Percentiles rank a stretch among this genome's conserved stretches.
Evolutionary conservation across 106 monocot genomes (phyloP).

Genomic region (Dendrobium nobile): DNA sequence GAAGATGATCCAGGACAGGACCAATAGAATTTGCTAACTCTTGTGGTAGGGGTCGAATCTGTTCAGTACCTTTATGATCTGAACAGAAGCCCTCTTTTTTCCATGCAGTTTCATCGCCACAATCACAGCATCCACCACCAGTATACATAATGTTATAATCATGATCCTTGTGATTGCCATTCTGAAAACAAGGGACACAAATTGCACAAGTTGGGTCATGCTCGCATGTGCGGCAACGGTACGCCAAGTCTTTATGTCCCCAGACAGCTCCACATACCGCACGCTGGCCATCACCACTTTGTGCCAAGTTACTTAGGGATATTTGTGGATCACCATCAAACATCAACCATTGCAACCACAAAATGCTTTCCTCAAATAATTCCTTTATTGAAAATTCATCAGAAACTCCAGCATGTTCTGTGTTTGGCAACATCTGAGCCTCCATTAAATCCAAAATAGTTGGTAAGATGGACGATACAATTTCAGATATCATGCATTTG

Average conservation of each 20-base stretch:
- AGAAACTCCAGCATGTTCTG: conserved; percentile 2
- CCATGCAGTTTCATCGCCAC: conserved; percentile 96
- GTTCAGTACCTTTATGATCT: conserved; percentile 65
- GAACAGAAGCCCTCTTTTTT: conserved; percentile 93
- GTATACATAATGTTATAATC: conserved; percentile 95
- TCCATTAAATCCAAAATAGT: conserved; percentile 23
- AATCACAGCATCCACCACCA: conserved; percentile 92
- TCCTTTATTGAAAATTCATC: conserved; percentile 15
- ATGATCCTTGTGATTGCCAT: conserved; percentile 83
- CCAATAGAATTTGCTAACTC: conserved; percentile 49
- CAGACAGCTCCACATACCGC: conserved; percentile 85
- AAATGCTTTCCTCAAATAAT: conserved; percentile 39
- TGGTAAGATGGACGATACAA: conserved; percentile 48
- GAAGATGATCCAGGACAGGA: conserved; percentile 73
- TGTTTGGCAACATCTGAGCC: conserved; percentile 2
- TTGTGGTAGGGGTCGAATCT: conserved; percentile 52
- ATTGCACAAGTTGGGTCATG: conserved; percentile 89
- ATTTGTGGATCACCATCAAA: conserved; percentile 57
- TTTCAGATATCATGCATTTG: conserved; percentile 17
- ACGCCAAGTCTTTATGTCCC: conserved; percentile 81
- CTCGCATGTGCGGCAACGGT: conserved; percentile 87
- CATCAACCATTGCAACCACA: conserved; percentile 95
- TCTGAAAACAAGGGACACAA: conserved; percentile 91
- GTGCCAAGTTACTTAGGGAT: conserved; percentile 35
- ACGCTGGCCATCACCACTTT: conserved; percentile 41